A percentile compares a stretch with the other conserved stretches of the same genome.
Evolutionary conservation across 164 flowering plant genomes (phyloP).

Genomic region (Sextonia rubra): DNA sequence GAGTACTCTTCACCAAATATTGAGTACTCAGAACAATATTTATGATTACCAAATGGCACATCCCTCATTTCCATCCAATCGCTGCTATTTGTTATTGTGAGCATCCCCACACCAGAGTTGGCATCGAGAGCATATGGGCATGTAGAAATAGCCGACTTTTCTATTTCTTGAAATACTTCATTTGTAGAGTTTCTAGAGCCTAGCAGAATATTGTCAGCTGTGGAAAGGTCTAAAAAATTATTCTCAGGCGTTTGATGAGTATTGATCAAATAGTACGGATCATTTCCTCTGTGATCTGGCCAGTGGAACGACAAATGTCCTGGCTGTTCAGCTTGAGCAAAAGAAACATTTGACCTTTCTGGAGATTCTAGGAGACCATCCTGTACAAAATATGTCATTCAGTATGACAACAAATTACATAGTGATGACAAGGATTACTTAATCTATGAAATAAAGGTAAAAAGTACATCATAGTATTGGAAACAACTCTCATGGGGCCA

Average conservation of each 20-base stretch:
- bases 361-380: slow-evolving; percentile 22
- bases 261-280: slow-evolving; percentile 17
- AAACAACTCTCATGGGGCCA: too few species aligned
- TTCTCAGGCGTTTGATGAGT: slow-evolving; percentile 7
- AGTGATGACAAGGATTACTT: too few species aligned
- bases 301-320: slow-evolving; percentile 17
- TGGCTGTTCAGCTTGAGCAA: slow-evolving; percentile 18
- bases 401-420: background rate
- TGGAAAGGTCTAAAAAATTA: slow-evolving; percentile 16
- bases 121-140: slow-evolving; percentile 30
- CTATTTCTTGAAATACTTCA: slow-evolving; percentile 30
- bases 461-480: too few species aligned
- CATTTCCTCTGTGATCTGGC: slow-evolving; percentile 20
- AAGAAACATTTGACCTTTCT: slow-evolving; percentile 10
- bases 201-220: slow-evolving; percentile 19
- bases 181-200: slow-evolving; percentile 21
- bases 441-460: too few species aligned
- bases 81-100: slow-evolving; percentile 5
- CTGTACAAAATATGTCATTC: slow-evolving; percentile 21
- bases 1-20: slow-evolving; percentile 39
- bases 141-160: slow-evolving; percentile 23
- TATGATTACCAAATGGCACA: background rate
- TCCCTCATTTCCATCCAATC: slow-evolving; percentile 12
- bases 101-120: slow-evolving; percentile 7
- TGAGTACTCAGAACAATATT: slow-evolving; percentile 25